These are phyloP conservation scores for Agaricus subrufescens DNA, from an alignment of 768 basidiomycete genomes.

Conservation along the genomic window DNA sequence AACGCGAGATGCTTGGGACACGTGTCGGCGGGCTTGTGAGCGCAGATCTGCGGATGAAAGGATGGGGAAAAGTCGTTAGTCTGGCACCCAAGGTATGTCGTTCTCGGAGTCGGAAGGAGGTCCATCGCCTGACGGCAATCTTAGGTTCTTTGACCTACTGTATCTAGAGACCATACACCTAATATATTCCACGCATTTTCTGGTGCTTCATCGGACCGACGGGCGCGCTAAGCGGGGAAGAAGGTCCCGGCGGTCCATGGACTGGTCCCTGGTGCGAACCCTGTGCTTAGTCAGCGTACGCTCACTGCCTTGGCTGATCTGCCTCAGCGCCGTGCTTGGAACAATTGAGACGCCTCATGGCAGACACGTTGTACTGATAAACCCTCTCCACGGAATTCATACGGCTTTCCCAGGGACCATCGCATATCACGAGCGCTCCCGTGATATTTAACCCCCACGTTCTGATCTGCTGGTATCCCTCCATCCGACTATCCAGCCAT, in stretches of 20 bases:
- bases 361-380: slow-evolving; percentile 4
- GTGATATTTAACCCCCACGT: not conserved
- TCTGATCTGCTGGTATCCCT: not conserved
- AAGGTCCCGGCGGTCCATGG: not conserved
- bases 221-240: too few species aligned
- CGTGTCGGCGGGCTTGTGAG: slow-evolving; percentile 93
- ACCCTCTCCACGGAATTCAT: slow-evolving; percentile 4
- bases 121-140: not conserved
- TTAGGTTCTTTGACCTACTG: slow-evolving; percentile 15
- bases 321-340: not conserved
- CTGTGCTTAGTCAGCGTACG: not conserved
- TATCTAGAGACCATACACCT: not conserved
- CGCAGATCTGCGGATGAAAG: slow-evolving; percentile 83
- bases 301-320: not conserved
- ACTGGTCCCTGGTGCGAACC: not conserved
- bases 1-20: slow-evolving; percentile 93
- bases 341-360: slow-evolving; percentile 5
- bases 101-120: not conserved
- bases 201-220: too few species aligned
- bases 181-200: not conserved
- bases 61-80: slow-evolving; percentile 92
- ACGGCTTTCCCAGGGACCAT: not conserved
- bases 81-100: slow-evolving; percentile 83
- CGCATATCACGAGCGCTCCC: not conserved
- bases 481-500: not conserved